Percentiles rank a stretch among this genome's conserved stretches.
Evolutionary conservation across 2,329 filamentous ascomycete species (phyloP).

Genomic region (Talaromyces atroroseus): DNA sequence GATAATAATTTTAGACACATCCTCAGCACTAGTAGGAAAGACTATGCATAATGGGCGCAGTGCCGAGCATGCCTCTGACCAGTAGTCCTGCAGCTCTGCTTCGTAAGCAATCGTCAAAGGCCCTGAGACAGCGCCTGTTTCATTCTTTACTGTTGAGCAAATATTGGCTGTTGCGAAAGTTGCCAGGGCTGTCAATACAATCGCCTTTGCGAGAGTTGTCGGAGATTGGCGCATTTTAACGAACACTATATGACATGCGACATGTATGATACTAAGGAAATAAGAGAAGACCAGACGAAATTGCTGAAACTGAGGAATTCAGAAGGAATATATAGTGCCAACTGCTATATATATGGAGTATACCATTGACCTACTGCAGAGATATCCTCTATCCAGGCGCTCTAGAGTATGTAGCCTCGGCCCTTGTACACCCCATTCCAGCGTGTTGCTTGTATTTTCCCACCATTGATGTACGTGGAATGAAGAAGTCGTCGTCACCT

Average conservation of each 20-base stretch:
- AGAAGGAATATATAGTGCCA: neutral
- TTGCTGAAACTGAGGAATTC: neutral
- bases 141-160: slow-evolving; percentile 32
- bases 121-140: slow-evolving; percentile 25
- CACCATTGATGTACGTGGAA: neutral
- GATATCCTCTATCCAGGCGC: neutral
- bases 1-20: slow-evolving; percentile 51
- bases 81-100: slow-evolving; percentile 40
- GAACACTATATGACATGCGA: neutral
- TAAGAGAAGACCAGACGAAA: neutral
- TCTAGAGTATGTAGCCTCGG: neutral
- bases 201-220: neutral
- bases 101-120: slow-evolving; percentile 31
- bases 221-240: neutral
- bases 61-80: slow-evolving; percentile 42
- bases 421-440: neutral
- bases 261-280: neutral
- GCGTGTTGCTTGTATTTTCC: neutral
- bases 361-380: neutral
- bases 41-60: slow-evolving; percentile 45
- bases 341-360: neutral
- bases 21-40: slow-evolving; percentile 43
- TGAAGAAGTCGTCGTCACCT: neutral
- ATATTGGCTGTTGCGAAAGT: slow-evolving; percentile 28
- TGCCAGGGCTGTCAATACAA: slow-evolving; percentile 14